These are phyloP conservation scores for Tilletiaria anomala DNA, from an alignment of 1,284 basidiomycete species.

Conservation along the genomic window DNA sequence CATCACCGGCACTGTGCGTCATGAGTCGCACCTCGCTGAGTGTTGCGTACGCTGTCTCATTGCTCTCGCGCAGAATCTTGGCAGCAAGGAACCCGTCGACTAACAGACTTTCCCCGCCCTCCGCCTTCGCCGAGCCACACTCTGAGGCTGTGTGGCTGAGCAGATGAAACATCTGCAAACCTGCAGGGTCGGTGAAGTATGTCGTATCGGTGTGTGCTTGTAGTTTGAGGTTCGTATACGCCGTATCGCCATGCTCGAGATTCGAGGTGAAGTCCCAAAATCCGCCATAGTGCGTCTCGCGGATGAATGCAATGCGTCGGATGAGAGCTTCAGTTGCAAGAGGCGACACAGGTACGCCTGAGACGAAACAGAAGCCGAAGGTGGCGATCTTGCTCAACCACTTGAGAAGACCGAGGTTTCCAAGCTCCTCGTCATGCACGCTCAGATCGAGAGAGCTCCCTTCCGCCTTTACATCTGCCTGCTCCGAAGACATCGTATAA, in stretches of 20 bases:
- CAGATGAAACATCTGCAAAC: conserved; percentile 86
- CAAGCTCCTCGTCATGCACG: background rate
- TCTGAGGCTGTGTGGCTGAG: conserved; percentile 46
- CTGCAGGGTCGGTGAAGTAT: conserved; percentile 55
- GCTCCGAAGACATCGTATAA: too few relatives aligned
- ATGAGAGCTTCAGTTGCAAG: conserved; percentile 71
- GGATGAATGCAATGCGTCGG: conserved; percentile 67
- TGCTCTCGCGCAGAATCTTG: conserved; percentile 55
- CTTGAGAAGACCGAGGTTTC: conserved; percentile 53
- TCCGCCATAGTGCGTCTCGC: conserved; percentile 77
- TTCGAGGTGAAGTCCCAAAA: conserved; percentile 97
- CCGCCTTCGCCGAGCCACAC: conserved; percentile 1
- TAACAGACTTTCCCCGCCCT: conserved; percentile 72
- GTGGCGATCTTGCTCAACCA: conserved; percentile 71
- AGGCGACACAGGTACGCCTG: conserved; percentile 62
- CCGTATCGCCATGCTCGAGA: conserved; percentile 65
- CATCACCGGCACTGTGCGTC: conserved; percentile 59
- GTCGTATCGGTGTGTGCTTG: conserved; percentile 90
- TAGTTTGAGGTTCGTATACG: conserved; percentile 72
- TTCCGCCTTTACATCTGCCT: background rate
- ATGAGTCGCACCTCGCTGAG: conserved; percentile 59
- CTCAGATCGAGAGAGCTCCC: too few relatives aligned
- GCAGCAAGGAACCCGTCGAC: conserved; percentile 92
- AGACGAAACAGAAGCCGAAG: conserved; percentile 79
- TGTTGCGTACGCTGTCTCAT: conserved; percentile 59